Evolutionary conservation across 257 asterid genomes (phyloP).

Genomic region (Haberlea rhodopensis): DNA sequence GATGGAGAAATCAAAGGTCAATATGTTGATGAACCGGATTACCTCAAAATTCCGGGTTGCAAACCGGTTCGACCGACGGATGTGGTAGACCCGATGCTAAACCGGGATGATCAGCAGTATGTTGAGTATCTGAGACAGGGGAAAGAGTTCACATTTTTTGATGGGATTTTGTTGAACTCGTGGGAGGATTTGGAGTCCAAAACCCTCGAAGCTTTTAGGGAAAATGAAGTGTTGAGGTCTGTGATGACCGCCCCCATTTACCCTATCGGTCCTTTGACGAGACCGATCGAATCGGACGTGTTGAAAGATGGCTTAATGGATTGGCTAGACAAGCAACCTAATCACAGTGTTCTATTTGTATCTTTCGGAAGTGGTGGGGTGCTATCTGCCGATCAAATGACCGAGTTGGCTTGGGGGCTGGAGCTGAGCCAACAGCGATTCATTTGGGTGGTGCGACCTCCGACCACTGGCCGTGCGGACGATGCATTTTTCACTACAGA

Average conservation of each 20-base stretch:
- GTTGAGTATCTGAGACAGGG: slow-evolving; percentile 34
- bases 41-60: slow-evolving; percentile 60
- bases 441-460: slow-evolving; percentile 65
- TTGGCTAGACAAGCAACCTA: slow-evolving; percentile 61
- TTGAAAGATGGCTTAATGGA: slow-evolving; percentile 4
- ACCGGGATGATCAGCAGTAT: slow-evolving; percentile 51
- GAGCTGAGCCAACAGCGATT: slow-evolving; percentile 57
- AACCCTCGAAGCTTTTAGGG: slow-evolving; percentile 45
- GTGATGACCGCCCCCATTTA: slow-evolving; percentile 42
- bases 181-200: slow-evolving; percentile 58
- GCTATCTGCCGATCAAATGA: slow-evolving; percentile 39
- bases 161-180: slow-evolving; percentile 65
- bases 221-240: slow-evolving; percentile 30
- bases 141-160: slow-evolving; percentile 23
- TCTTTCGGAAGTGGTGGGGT: slow-evolving; percentile 74
- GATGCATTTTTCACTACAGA: slow-evolving; percentile 39
- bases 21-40: slow-evolving; percentile 40
- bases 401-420: slow-evolving; percentile 62
- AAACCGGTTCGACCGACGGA: slow-evolving; percentile 64
- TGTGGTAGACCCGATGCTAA: slow-evolving; percentile 61
- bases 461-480: slow-evolving; percentile 36
- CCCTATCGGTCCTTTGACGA: slow-evolving; percentile 56
- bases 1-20: slow-evolving; percentile 44
- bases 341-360: slow-evolving; percentile 53
- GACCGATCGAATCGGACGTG: slow-evolving; percentile 28